Evolutionary conservation across 495 filamentous ascomycete species (phyloP), one percentile per base, ranked within the genome.

Genomic region (Neohortaea acidophila): DNA sequence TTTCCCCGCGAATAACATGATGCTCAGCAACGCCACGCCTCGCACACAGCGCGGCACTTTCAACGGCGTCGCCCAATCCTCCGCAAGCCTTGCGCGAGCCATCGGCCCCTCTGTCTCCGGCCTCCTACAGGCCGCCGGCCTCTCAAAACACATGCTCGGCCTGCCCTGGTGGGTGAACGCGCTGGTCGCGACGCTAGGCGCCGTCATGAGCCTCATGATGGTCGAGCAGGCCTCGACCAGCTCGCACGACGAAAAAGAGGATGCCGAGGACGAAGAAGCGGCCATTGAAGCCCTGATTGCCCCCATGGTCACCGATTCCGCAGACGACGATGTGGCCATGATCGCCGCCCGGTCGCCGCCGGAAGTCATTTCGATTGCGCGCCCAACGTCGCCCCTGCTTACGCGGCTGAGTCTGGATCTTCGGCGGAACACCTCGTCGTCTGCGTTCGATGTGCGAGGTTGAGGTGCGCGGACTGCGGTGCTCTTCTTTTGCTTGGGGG

Each of bases 141-240:
- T 93, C 20, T 63, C 74, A 37, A 64, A 74, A 21, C 86, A 87
- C 25, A 82, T 79, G 45, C 82, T 83, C 13, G 84, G 85, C 31
- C 61, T 96, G 4, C 75, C 83, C 7, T 97, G 89, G 87, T 96
- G 91, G 91, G 71, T 72, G 36, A 82, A 76, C 49, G 81, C 76
- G 7, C 31, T 83, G 7, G 73, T 94, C 22, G 77, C 83, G 43
- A 47, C 84, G 7, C 53, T 74, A 33, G 89, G 84, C 30, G 83
- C 79, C n/a, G 13, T 59, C 54, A 45, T 70, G 32, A 59, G 60
- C 33, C 64, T 75, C 44, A 48, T 50, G 19, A 58, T 61, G 56
- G 49, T 47, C 36, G 57, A 59, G 38, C 45, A 50, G 39, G 42
- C 47, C 33, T 44, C 27, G 2, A 10, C 21, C 19, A 13, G 37